A percentile compares a stretch with the other conserved stretches of the same genome.
These are phyloP conservation scores for Penicillium sp. DNA, from an alignment of 2,329 filamentous ascomycete species.

Conservation along the genomic window DNA sequence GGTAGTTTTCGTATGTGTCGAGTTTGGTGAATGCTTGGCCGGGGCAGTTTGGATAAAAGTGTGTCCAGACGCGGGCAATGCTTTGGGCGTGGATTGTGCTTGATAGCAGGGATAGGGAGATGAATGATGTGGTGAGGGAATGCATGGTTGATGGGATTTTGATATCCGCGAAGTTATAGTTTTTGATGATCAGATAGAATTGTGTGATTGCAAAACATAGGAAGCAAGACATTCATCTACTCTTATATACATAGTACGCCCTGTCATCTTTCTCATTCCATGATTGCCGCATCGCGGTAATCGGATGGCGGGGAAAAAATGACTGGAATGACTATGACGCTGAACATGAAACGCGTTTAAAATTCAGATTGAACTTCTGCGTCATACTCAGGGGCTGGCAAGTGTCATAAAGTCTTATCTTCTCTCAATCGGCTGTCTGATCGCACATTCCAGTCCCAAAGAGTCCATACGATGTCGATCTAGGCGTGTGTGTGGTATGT, in stretches of 20 bases:
- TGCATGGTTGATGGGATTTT: constrained; percentile 13
- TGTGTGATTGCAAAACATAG: not conserved
- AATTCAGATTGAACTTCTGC: constrained; percentile 8
- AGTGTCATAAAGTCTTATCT: not conserved
- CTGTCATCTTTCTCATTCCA: constrained; percentile 4
- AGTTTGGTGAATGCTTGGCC: constrained; percentile 20
- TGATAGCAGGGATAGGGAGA: constrained; percentile 21
- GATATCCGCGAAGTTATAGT: not conserved
- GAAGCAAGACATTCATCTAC: not conserved
- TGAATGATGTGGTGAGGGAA: constrained; percentile 12
- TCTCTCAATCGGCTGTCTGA: constrained; percentile 3
- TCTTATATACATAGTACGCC: constrained; percentile 6
- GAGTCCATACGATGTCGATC: constrained; percentile 14
- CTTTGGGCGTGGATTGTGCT: constrained; percentile 22
- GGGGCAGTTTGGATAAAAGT: constrained; percentile 33
- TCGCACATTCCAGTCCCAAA: constrained; percentile 20
- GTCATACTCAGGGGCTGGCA: constrained; percentile 23
- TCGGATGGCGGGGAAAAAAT: constrained; percentile 23
- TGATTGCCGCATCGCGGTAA: constrained; percentile 2
- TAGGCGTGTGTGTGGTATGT: constrained; percentile 14
- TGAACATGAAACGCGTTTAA: constrained; percentile 14
- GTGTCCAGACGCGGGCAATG: constrained; percentile 30
- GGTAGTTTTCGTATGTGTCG: constrained; percentile 25
- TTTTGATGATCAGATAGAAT: not conserved
- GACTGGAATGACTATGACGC: constrained; percentile 14